A percentile compares a stretch with the other conserved stretches of the same genome.
phyloP scores from a whole-genome alignment of 2,329 filamentous ascomycete species.

The Periconia digitata region DNA sequence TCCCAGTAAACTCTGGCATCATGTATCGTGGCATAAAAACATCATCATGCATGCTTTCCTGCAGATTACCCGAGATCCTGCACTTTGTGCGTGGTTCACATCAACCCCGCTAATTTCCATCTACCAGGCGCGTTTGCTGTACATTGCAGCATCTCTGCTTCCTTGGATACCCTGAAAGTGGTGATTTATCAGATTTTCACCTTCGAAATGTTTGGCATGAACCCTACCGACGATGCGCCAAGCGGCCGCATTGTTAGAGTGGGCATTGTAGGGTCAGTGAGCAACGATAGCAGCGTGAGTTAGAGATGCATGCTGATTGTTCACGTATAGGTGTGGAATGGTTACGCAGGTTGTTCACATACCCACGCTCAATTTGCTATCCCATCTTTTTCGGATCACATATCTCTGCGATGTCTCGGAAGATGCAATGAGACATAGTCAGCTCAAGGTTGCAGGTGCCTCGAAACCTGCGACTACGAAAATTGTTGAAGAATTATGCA shows the following conservation, averaged over 20 bases:
- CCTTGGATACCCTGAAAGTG: too few species aligned
- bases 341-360: background rate
- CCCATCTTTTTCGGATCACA: background rate
- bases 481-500: background rate
- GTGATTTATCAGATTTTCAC: conserved; percentile 32
- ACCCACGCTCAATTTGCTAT: background rate
- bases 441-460: background rate
- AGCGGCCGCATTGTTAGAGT: background rate
- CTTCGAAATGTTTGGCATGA: background rate
- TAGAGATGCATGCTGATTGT: background rate
- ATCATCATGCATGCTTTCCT: too few species aligned
- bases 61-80: too few species aligned
- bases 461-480: background rate
- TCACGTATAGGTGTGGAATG: background rate
- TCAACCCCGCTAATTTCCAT: too few species aligned
- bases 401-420: background rate
- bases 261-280: background rate
- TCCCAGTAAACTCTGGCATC: too few species aligned
- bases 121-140: too few species aligned
- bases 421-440: background rate
- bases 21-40: too few species aligned
- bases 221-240: background rate
- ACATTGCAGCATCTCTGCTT: too few species aligned
- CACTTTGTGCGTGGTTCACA: too few species aligned
- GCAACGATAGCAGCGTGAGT: background rate